Evolutionary conservation across 768 basidiomycete species (phyloP).

Genomic region (Candolleomyces efflorescens): DNA sequence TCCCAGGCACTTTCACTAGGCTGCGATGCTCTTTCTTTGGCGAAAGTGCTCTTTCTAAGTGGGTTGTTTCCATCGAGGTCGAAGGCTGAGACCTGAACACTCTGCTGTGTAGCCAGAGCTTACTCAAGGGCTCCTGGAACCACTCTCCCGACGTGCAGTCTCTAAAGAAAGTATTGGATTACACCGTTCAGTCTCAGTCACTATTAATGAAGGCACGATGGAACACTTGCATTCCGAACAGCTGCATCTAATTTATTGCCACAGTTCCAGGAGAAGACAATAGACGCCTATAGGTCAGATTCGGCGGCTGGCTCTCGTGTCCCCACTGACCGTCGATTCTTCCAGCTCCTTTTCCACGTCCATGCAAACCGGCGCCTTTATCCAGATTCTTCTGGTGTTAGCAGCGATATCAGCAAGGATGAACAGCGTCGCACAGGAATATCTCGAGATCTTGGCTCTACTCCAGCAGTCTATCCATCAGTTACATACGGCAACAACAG

Average conservation of each 20-base stretch:
- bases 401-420: conserved; percentile 60
- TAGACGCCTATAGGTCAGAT: conserved; percentile 52
- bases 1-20: conserved; percentile 31
- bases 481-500: not conserved
- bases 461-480: conserved; percentile 7
- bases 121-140: conserved; percentile 61
- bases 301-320: not conserved
- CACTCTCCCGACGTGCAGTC: conserved; percentile 41
- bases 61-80: conserved; percentile 12
- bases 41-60: conserved; percentile 32
- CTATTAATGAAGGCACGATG: not conserved
- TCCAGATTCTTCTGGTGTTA: conserved; percentile 61
- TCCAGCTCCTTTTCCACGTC: conserved; percentile 55
- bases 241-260: not conserved
- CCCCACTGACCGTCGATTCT: not conserved
- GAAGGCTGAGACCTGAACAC: not conserved
- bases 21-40: conserved; percentile 49
- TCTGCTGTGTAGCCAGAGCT: conserved; percentile 37
- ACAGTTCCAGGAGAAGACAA: conserved; percentile 21
- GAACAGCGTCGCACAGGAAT: conserved; percentile 38
- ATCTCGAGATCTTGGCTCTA: conserved; percentile 33
- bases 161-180: conserved; percentile 26
- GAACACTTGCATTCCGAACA: not conserved
- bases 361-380: conserved; percentile 72
- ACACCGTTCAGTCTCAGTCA: conserved; percentile 19